Evolutionary conservation across 2,329 filamentous ascomycete genomes (phyloP).

Genomic region (Zasmidium cellare): DNA sequence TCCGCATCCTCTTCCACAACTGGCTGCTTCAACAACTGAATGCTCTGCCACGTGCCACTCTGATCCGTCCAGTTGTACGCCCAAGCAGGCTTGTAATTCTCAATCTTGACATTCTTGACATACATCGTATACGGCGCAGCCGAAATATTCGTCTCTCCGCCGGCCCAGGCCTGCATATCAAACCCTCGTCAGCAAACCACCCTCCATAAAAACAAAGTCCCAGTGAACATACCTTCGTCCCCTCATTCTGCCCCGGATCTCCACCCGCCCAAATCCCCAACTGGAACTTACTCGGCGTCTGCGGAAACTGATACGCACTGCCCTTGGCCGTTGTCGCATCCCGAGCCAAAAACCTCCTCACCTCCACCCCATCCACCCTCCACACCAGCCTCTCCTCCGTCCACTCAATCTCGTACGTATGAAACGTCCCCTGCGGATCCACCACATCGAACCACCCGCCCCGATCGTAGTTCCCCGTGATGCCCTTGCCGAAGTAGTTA

Average conservation of each 20-base stretch:
- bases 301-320: slow-evolving; percentile 14
- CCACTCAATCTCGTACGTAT: slow-evolving; percentile 71
- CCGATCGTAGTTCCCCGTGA: slow-evolving; percentile 53
- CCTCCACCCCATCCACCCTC: slow-evolving; percentile 56
- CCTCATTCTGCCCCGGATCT: slow-evolving; percentile 3
- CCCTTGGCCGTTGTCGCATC: background rate
- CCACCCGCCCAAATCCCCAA: slow-evolving; percentile 6
- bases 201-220: too few species aligned
- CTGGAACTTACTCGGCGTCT: slow-evolving; percentile 16
- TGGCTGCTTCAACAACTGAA: slow-evolving; percentile 2
- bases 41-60: slow-evolving; percentile 4
- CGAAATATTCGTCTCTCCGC: background rate
- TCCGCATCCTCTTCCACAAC: background rate
- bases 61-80: slow-evolving; percentile 10
- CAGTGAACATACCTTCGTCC: background rate
- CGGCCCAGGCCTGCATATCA: background rate
- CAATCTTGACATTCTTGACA: slow-evolving; percentile 4
- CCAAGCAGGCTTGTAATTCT: slow-evolving; percentile 1
- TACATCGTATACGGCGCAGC: slow-evolving; percentile 9
- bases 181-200: too few species aligned
- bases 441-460: slow-evolving; percentile 41
- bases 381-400: slow-evolving; percentile 64
- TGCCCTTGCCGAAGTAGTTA: slow-evolving; percentile 58
- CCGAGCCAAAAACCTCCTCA: slow-evolving; percentile 43
- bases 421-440: slow-evolving; percentile 52